Percentiles rank a stretch among this genome's conserved stretches.
phyloP scores from a whole-genome alignment of 2,329 filamentous ascomycete species.

The Pyrenophora seminiperda region DNA sequence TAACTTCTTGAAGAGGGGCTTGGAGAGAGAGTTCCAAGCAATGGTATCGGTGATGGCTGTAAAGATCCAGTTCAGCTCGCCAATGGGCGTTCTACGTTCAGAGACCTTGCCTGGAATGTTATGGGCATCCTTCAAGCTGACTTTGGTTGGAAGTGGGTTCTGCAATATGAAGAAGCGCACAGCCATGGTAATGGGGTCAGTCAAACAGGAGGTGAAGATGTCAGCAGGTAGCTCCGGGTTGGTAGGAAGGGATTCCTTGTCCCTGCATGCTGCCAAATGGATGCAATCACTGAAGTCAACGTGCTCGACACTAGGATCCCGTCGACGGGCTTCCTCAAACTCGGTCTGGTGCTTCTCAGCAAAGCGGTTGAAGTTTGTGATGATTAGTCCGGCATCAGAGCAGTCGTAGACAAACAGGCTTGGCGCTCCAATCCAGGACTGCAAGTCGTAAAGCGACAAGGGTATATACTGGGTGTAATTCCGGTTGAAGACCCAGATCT shows the following conservation, averaged over 20 bases:
- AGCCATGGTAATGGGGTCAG: constrained; percentile 96
- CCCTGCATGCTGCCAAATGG: constrained; percentile 87
- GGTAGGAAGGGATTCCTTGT: constrained; percentile 90
- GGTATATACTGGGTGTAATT: constrained; percentile 99
- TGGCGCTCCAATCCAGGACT: constrained; percentile 93
- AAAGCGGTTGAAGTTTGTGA: constrained; percentile 92
- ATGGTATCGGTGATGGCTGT: constrained; percentile 99
- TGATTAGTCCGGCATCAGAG: constrained; percentile 92
- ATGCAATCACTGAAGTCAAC: constrained; percentile 82
- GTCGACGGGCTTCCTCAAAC: constrained; percentile 74
- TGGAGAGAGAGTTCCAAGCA: constrained; percentile 92
- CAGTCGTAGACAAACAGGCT: constrained; percentile 98
- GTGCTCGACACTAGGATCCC: constrained; percentile 71
- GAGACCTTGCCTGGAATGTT: constrained; percentile 90
- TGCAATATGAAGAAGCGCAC: constrained; percentile 95
- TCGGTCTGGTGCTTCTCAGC: constrained; percentile 94
- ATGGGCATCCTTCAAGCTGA: constrained; percentile 81
- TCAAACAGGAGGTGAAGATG: constrained; percentile 93
- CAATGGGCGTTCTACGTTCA: constrained; percentile 88
- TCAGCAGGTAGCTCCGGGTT: constrained; percentile 93
- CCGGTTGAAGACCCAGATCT: constrained; percentile 99
- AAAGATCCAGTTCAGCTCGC: constrained; percentile 99
- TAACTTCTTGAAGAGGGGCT: constrained; percentile 91
- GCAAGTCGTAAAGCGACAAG: constrained; percentile 90
- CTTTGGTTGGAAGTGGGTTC: constrained; percentile 71